These are phyloP conservation scores for Chaetomiaceae sp. DNA, from an alignment of 2,329 filamentous ascomycete genomes.

Conservation along the genomic window DNA sequence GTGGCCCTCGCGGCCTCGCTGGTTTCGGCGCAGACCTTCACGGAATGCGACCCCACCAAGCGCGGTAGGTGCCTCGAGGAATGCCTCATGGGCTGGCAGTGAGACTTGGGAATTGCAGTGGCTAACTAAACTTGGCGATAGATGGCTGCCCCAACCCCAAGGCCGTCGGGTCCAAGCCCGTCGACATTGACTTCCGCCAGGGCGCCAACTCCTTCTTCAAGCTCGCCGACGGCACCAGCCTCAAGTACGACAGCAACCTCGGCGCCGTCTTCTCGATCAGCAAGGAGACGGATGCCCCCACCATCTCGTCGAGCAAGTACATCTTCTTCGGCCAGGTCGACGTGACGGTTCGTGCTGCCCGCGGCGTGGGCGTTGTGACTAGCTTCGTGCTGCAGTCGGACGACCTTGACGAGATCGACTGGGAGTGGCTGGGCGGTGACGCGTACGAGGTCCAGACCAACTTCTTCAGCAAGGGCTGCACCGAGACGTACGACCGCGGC, in stretches of 20 bases:
- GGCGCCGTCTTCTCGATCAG: constrained; percentile 64
- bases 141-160: constrained; percentile 65
- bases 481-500: constrained; percentile 65
- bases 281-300: constrained; percentile 60
- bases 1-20: constrained; percentile 48
- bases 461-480: constrained; percentile 74
- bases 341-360: constrained; percentile 70
- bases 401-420: constrained; percentile 89
- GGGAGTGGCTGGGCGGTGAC: constrained; percentile 86
- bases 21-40: constrained; percentile 52
- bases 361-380: constrained; percentile 82
- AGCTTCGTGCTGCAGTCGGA: constrained; percentile 87
- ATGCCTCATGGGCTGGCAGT: not conserved
- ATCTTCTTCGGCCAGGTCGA: constrained; percentile 95
- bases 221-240: constrained; percentile 41
- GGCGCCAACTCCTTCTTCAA: constrained; percentile 57
- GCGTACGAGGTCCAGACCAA: constrained; percentile 75
- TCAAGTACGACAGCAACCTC: constrained; percentile 41
- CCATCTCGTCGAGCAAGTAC: constrained; percentile 75
- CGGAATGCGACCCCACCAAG: constrained; percentile 51
- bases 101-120: not conserved
- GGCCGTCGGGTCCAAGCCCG: constrained; percentile 61
- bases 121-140: constrained; percentile 4
- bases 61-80: constrained; percentile 28
- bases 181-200: constrained; percentile 68